A percentile compares a stretch with the other conserved stretches of the same genome.
Conservation (phyloP, 139 green algal species). For the Deuterostichococcus epilithicus region DNA sequence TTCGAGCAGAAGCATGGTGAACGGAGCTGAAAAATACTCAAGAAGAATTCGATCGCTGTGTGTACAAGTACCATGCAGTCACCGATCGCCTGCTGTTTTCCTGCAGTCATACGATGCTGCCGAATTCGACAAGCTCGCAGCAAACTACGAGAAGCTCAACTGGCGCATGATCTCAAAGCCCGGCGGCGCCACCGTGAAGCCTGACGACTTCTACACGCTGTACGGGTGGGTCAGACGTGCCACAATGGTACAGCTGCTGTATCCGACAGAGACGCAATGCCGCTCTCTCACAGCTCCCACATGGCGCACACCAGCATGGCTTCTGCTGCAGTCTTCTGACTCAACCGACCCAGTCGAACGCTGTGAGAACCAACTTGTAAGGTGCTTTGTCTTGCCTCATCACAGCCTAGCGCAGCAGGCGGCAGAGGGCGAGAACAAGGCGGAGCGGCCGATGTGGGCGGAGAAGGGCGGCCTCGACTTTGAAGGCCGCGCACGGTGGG, state of each 20-base stretch:
- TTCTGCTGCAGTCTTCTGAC: neutral
- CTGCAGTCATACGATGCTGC: conserved; percentile 56
- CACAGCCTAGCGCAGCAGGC: conserved; percentile 43
- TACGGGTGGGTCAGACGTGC: conserved; percentile 41
- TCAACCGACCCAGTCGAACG: no score
- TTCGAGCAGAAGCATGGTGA: no score
- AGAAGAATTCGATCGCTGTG: neutral
- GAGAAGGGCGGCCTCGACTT: conserved; percentile 93
- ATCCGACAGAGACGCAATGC: neutral
- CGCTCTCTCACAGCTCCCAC: no score
- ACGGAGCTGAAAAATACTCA: no score
- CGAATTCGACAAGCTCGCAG: conserved; percentile 60
- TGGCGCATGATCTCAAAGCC: conserved; percentile 89
- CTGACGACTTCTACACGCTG: conserved; percentile 75
- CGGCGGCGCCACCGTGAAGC: conserved; percentile 83
- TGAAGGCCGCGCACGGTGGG: conserved; percentile 79
- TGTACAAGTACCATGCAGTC: no score
- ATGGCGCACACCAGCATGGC: no score
- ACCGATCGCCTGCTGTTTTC: neutral
- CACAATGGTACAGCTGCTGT: neutral
- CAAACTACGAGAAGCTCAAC: conserved; percentile 78
- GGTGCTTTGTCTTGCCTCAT: conserved; percentile 12
- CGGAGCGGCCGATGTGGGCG: conserved; percentile 88
- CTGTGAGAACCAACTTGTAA: no score
- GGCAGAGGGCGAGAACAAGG: conserved; percentile 66